phyloP scores from a whole-genome alignment of 768 basidiomycete genomes.

The Podaxis pistillaris region DNA sequence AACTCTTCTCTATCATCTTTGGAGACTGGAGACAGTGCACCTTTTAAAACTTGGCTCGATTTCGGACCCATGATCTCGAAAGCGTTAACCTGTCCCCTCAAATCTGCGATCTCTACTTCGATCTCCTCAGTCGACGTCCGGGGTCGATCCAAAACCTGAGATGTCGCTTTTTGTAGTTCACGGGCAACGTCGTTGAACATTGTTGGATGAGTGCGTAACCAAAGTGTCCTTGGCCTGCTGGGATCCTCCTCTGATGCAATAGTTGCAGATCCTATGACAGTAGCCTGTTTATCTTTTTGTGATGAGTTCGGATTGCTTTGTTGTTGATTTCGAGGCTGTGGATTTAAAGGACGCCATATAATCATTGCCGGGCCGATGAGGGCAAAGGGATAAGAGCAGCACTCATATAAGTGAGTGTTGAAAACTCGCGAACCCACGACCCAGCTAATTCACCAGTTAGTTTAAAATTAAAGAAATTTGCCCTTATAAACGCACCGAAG shows the following conservation, averaged over 20 bases:
- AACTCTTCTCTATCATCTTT: slow-evolving; percentile 55
- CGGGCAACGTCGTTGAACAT: slow-evolving; percentile 5
- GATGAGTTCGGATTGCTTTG: neutral
- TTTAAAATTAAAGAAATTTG: neutral
- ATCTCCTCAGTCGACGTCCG: slow-evolving; percentile 21
- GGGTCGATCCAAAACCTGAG: slow-evolving; percentile 8
- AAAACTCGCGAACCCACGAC: slow-evolving; percentile 62
- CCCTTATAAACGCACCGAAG: slow-evolving; percentile 44
- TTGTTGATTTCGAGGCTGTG: slow-evolving; percentile 6
- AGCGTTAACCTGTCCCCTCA: slow-evolving; percentile 67
- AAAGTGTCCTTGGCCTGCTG: slow-evolving; percentile 6
- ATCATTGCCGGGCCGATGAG: slow-evolving; percentile 71
- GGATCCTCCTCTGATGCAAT: neutral
- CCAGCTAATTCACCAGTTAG: slow-evolving; percentile 42
- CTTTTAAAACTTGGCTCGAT: slow-evolving; percentile 70
- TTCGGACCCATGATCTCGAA: slow-evolving; percentile 93
- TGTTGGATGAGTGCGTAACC: slow-evolving; percentile 11
- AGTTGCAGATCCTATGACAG: slow-evolving; percentile 10
- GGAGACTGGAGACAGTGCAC: slow-evolving; percentile 51
- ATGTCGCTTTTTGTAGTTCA: slow-evolving; percentile 11
- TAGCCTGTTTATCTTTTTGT: slow-evolving; percentile 16
- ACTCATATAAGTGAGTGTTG: slow-evolving; percentile 67
- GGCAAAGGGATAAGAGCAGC: slow-evolving; percentile 61
- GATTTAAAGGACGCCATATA: slow-evolving; percentile 62
- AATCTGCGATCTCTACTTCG: slow-evolving; percentile 66